phyloP scores from a whole-genome alignment of 225 moss, liverwort and hornwort species.

The Antitrichia curtipendula region DNA sequence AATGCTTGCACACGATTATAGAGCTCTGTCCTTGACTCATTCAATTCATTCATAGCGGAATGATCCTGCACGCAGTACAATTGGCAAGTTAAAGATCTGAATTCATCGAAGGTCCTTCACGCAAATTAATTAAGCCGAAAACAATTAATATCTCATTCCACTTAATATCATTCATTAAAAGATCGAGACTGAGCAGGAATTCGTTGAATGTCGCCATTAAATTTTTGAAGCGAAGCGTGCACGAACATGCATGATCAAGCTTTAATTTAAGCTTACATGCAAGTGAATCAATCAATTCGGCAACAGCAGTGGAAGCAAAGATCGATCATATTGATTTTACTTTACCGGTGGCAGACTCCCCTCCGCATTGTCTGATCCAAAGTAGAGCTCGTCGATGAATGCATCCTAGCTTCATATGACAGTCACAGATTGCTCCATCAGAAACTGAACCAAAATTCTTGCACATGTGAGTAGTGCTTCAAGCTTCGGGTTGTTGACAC shows the following conservation, averaged over 20 bases:
- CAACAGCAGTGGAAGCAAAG: neutral
- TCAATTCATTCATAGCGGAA: conserved; percentile 18
- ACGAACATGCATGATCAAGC: neutral
- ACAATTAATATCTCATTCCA: no score
- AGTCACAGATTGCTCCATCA: neutral
- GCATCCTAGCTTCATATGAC: conserved; percentile 6
- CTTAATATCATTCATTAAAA: neutral
- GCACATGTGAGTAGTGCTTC: neutral
- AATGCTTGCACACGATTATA: conserved; percentile 49
- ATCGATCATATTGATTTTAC: neutral
- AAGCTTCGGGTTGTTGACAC: neutral
- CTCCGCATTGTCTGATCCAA: neutral
- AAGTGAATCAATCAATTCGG: neutral
- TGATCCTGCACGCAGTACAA: neutral
- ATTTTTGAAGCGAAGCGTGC: neutral
- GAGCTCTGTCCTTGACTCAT: conserved; percentile 62
- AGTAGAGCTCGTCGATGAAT: conserved; percentile 20
- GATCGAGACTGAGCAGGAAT: neutral
- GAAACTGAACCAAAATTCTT: neutral
- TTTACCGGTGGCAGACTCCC: neutral
- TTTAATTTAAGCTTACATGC: no score
- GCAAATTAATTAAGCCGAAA: no score
- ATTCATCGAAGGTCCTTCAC: neutral
- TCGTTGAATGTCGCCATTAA: neutral
- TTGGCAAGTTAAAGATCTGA: neutral